Evolutionary conservation across 1,284 basidiomycete species (phyloP), one percentile per base, ranked within the genome.

Genomic region (Sporisorium iseilematis-ciliati): DNA sequence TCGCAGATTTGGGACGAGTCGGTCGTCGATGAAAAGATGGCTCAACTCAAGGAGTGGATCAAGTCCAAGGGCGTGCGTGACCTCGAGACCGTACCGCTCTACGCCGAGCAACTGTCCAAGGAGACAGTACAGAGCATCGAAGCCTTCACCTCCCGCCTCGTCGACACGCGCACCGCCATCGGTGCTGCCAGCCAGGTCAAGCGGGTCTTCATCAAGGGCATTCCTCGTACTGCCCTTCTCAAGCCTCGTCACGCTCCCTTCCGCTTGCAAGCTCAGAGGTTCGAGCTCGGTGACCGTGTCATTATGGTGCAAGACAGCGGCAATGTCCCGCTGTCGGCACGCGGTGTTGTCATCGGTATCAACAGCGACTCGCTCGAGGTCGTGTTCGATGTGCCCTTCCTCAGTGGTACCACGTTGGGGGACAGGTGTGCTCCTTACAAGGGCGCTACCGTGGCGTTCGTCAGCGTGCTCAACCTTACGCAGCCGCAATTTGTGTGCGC

Each of bases 331-430:
- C 88, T 98, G 11, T 91, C 91, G 2, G 92, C 92, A 60, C 96
- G 96, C 85, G 97, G 97, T 43, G 93, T 96, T 10, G 94, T 98
- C 18, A 90, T 99, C 57, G 94, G 95, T 5, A 87, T 99, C 80
- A 87, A 91, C 12, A 92, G 92, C 81, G 68, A 66, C 60, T 91
- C 91, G 11, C 92, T 99, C 88, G 97, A 99, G 84, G 91, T 99
- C n/a, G 90, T 97, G 0, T 99, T 97, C 91, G 97, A 99, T 85
- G 91, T 92, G 21, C 89, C 94, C 0, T 99, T 98, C 87, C 93
- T 99, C 89, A 91, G 94, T 35, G 96, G 97, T 11, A 89, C 90
- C 2, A 97, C 92, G 0, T 88, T 99, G 5, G 90, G 90, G n/a
- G 93, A 93, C 76, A 38, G 75, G 7, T 79, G 67, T 56, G 45